These are phyloP conservation scores for Microbotryum violaceum DNA, from an alignment of 1,284 basidiomycete species.

Conservation along the genomic window DNA sequence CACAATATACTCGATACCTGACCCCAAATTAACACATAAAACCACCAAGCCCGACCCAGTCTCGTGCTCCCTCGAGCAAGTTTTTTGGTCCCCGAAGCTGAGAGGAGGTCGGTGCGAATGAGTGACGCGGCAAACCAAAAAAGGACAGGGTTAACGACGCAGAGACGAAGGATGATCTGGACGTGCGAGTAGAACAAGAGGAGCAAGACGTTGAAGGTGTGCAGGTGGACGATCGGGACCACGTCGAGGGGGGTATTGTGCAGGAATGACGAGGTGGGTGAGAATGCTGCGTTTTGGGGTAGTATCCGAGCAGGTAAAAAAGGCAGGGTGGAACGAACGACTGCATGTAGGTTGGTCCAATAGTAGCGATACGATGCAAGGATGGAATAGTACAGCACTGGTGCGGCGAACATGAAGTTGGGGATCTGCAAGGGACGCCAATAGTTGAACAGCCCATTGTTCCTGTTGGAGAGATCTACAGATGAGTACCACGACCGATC, in stretches of 20 bases:
- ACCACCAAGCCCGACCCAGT: slow-evolving; percentile 48
- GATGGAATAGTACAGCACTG: slow-evolving; percentile 43
- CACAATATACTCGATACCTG: slow-evolving; percentile 66
- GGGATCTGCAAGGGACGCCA: slow-evolving; percentile 77
- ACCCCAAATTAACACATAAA: slow-evolving; percentile 72
- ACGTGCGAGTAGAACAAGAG: slow-evolving; percentile 76
- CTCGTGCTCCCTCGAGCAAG: slow-evolving; percentile 21
- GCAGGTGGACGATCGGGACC: slow-evolving; percentile 43
- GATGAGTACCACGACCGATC: no score
- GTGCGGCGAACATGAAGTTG: slow-evolving; percentile 74
- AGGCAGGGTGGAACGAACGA: slow-evolving; percentile 4
- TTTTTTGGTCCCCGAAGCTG: slow-evolving; percentile 6
- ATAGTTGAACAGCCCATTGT: slow-evolving; percentile 74
- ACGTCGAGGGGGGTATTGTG: slow-evolving; percentile 42
- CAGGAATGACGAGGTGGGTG: slow-evolving; percentile 2
- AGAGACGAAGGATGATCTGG: slow-evolving; percentile 79
- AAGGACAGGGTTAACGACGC: slow-evolving; percentile 66
- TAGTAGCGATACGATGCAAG: slow-evolving; percentile 29
- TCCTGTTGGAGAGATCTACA: slow-evolving; percentile 43
- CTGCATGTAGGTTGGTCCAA: not conserved
- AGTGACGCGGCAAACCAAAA: slow-evolving; percentile 71
- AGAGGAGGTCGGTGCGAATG: slow-evolving; percentile 39
- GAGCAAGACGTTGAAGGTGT: slow-evolving; percentile 49
- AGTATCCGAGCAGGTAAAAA: slow-evolving; percentile 1
- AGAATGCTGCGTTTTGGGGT: not conserved